Evolutionary conservation across 805 yeast species (phyloP), one percentile per base, ranked within the genome.

Genomic region (Ogataea philodendri): DNA sequence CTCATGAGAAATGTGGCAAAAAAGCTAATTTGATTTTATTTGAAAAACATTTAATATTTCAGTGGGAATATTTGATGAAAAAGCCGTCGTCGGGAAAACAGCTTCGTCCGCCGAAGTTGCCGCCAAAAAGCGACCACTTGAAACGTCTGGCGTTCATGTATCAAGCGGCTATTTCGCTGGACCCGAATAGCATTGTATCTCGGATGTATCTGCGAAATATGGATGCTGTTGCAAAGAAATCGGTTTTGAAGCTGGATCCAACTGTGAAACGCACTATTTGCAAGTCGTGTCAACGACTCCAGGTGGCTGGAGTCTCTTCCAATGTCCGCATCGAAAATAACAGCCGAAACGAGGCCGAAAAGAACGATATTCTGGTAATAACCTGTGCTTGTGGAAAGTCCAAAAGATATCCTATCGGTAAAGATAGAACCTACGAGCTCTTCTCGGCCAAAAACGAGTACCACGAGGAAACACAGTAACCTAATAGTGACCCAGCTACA

Each of bases 211-310:
- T 73, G 14, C 65, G 73, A 32, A 74, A 73, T 23, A 60, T 82
- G 59, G 78, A 73, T 36, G 49, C 74, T 7, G 81, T 84, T 7
- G 72, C 85, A 7, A 80, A 81, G 52, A 82, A 80, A 50, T 72
- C 78, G 2, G 89, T 84, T 11, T 54, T 80, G 14, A 73, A 81
- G 42, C 54, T 82, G 18, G 70, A 82, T 30, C 88, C 89, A 1
- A 59, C 61, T 22, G 45, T 86, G 8, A 87, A 87, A 57, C 66
- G 95, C 46, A 66, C 72, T 0, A 52, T 80, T 10, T 87, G 96
- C 59, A 85, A 84, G 48, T 62, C 60, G 22, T 87, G 96, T 57
- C 60, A 71, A 28, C 55, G 76, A 7, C 41, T 72, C 7, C 60
- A 72, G 42, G 49, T 75, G 1, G 76, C 81, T 1, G 81, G 79